phyloP scores from a whole-genome alignment of 768 basidiomycete genomes.

The Flagelloscypha sp. region DNA sequence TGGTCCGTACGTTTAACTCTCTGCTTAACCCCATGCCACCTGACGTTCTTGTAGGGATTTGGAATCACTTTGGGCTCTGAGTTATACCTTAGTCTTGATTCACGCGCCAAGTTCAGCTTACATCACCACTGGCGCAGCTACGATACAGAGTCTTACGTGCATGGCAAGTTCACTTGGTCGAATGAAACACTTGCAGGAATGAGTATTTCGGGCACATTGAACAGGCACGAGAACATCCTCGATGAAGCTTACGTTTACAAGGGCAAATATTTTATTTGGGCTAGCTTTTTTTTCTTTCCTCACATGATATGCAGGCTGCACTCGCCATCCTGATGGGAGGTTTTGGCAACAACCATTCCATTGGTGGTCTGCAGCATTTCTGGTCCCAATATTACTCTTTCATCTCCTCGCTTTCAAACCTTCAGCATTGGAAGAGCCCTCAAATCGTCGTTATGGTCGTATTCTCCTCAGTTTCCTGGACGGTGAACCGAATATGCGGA shows the following conservation, averaged over 20 bases:
- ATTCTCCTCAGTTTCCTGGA: slow-evolving; percentile 69
- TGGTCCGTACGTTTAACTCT: slow-evolving; percentile 36
- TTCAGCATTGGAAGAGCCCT: slow-evolving; percentile 61
- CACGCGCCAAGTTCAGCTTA: slow-evolving; percentile 32
- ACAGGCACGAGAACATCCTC: too few species aligned
- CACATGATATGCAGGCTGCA: too few species aligned
- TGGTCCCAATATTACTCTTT: slow-evolving; percentile 76
- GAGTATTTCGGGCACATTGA: slow-evolving; percentile 17
- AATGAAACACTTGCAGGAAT: slow-evolving; percentile 18
- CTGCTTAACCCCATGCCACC: slow-evolving; percentile 3
- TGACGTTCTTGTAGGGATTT: slow-evolving; percentile 48
- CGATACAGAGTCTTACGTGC: slow-evolving; percentile 17
- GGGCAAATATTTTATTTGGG: too few species aligned
- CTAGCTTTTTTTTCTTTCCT: too few species aligned
- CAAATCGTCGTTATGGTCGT: slow-evolving; percentile 72
- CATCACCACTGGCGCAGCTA: slow-evolving; percentile 21
- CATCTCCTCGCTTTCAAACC: slow-evolving; percentile 63
- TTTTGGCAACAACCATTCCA: slow-evolving; percentile 54
- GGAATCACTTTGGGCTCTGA: slow-evolving; percentile 81
- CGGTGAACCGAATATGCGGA: slow-evolving; percentile 58
- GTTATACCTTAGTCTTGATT: slow-evolving; percentile 65
- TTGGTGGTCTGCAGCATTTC: slow-evolving; percentile 63
- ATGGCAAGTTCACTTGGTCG: slow-evolving; percentile 24
- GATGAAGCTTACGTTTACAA: too few species aligned
- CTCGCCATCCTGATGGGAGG: slow-evolving; percentile 43